phyloP scores from a whole-genome alignment of 179 eudicot genomes.

The Patellifolia procumbens region DNA sequence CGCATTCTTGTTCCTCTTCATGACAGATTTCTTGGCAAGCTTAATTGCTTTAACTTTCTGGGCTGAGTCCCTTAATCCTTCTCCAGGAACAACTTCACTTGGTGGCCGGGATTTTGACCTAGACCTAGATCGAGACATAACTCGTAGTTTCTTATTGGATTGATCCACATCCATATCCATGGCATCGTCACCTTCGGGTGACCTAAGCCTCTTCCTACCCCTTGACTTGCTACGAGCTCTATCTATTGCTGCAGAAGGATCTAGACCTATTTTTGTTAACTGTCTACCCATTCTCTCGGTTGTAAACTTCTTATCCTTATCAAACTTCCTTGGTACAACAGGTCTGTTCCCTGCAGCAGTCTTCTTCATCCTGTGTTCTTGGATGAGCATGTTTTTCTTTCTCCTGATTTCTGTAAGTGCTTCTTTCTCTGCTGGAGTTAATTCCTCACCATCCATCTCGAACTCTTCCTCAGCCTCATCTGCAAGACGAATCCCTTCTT shows the following conservation, averaged over 20 bases:
- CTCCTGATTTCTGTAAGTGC: slow-evolving; percentile 71
- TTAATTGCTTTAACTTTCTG: slow-evolving; percentile 76
- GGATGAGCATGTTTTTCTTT: slow-evolving; percentile 78
- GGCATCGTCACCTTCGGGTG: slow-evolving; percentile 39
- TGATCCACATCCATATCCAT: slow-evolving; percentile 72
- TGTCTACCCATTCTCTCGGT: slow-evolving; percentile 86
- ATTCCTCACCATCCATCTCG: slow-evolving; percentile 72
- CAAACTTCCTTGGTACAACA: slow-evolving; percentile 79
- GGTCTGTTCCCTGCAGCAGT: slow-evolving; percentile 77
- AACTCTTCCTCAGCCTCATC: slow-evolving; percentile 69
- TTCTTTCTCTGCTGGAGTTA: slow-evolving; percentile 64
- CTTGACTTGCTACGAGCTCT: slow-evolving; percentile 76
- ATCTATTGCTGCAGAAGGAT: slow-evolving; percentile 64
- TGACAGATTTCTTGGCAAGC: slow-evolving; percentile 44
- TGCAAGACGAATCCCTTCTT: slow-evolving; percentile 70
- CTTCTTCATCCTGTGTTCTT: slow-evolving; percentile 83
- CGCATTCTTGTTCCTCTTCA: slow-evolving; percentile 77
- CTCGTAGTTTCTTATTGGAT: slow-evolving; percentile 66
- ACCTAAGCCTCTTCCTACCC: slow-evolving; percentile 83
- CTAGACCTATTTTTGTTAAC: slow-evolving; percentile 70
- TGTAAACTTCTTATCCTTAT: slow-evolving; percentile 70
- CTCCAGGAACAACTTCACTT: slow-evolving; percentile 72
- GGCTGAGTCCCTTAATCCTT: slow-evolving; percentile 66
- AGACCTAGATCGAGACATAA: slow-evolving; percentile 55
- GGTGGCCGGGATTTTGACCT: slow-evolving; percentile 60